Percentiles rank a stretch among this genome's conserved stretches.
phyloP scores from a whole-genome alignment of 2,329 filamentous ascomycete species.

The Pseudocercospora macadamiae region DNA sequence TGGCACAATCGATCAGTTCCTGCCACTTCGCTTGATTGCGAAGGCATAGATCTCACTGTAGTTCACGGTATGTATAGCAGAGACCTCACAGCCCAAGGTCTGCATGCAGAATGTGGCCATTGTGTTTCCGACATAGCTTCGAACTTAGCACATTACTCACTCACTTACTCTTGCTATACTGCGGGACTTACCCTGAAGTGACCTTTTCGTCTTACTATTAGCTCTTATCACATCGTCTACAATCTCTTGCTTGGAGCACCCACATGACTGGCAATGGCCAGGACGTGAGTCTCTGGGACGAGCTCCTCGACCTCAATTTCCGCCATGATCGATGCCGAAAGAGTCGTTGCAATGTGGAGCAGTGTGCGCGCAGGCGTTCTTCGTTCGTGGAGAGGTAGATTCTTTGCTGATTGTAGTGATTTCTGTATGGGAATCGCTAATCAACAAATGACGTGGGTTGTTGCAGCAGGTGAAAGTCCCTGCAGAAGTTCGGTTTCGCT shows the following conservation, averaged over 20 bases:
- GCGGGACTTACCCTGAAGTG: conserved; percentile 68
- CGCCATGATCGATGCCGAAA: conserved; percentile 16
- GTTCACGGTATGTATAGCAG: conserved; percentile 92
- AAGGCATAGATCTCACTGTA: conserved; percentile 95
- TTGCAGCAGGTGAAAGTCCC: neutral
- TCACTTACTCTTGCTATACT: conserved; percentile 6
- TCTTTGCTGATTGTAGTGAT: conserved; percentile 2
- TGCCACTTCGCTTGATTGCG: too few species aligned
- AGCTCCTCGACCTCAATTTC: conserved; percentile 23
- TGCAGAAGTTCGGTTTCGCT: neutral
- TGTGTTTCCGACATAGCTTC: conserved; percentile 94
- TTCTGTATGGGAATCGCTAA: conserved; percentile 9
- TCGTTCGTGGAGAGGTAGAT: conserved; percentile 1
- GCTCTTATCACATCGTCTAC: conserved; percentile 28
- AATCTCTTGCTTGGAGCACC: conserved; percentile 40
- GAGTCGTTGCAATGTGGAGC: neutral
- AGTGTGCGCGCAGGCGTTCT: neutral
- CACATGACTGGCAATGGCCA: conserved; percentile 96
- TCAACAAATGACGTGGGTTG: conserved; percentile 24
- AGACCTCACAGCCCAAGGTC: conserved; percentile 88
- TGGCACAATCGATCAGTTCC: conserved; percentile 41
- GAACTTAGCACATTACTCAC: conserved; percentile 20
- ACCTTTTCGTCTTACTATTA: conserved; percentile 54
- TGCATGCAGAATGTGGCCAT: conserved; percentile 96
- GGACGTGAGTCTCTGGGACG: conserved; percentile 67